Percentiles rank a stretch among this genome's conserved stretches.
These are phyloP conservation scores for Tranzscheliella williamsii DNA, from an alignment of 1,284 basidiomycete genomes.

Conservation along the genomic window DNA sequence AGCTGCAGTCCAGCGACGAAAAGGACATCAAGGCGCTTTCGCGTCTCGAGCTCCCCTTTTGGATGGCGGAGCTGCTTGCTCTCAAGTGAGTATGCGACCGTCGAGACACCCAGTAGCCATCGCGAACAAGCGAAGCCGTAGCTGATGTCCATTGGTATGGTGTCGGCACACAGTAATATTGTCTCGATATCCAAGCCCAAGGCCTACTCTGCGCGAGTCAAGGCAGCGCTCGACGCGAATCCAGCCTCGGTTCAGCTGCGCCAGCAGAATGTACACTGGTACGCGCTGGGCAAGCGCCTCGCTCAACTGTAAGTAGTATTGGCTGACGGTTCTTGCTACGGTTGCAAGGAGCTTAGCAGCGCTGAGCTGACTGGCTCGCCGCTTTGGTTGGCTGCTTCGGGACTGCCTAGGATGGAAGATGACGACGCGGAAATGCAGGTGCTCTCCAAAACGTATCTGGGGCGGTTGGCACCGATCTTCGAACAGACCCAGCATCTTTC, in stretches of 20 bases:
- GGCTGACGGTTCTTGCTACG: no score
- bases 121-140: background rate
- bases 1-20: slow-evolving; percentile 49
- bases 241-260: slow-evolving; percentile 50
- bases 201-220: slow-evolving; percentile 48
- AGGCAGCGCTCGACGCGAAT: slow-evolving; percentile 53
- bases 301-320: slow-evolving; percentile 46
- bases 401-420: slow-evolving; percentile 40
- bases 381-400: no score
- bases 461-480: slow-evolving; percentile 46
- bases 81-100: slow-evolving; percentile 38
- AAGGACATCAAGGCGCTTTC: slow-evolving; percentile 47
- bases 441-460: slow-evolving; percentile 50
- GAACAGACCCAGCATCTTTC: slow-evolving; percentile 50
- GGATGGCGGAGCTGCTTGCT: slow-evolving; percentile 56
- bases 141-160: background rate
- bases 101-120: background rate
- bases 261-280: slow-evolving; percentile 52
- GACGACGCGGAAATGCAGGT: slow-evolving; percentile 39
- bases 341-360: no score
- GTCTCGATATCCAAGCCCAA: slow-evolving; percentile 54
- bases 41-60: slow-evolving; percentile 55
- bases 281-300: slow-evolving; percentile 52
- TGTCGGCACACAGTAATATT: slow-evolving; percentile 28
- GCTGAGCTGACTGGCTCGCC: no score